phyloP scores from a whole-genome alignment of 1,139 yeast species.

The Spathaspora sp. region DNA sequence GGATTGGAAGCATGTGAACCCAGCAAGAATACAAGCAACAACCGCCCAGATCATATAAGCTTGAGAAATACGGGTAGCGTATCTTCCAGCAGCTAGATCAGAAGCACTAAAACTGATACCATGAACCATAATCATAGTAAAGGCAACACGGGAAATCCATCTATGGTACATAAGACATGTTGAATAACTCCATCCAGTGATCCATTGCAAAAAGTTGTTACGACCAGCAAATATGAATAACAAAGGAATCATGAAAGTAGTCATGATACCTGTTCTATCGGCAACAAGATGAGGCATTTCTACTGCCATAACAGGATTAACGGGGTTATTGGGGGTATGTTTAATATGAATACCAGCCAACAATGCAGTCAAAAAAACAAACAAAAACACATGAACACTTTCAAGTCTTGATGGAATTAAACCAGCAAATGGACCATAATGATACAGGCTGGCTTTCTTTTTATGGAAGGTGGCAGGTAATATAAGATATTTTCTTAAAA shows the following conservation, averaged over 20 bases:
- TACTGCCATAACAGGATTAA: constrained; percentile 15
- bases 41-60: constrained; percentile 50
- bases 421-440: constrained; percentile 17
- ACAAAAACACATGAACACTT: constrained; percentile 30
- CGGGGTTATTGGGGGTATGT: constrained; percentile 22
- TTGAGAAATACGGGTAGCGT: constrained; percentile 14
- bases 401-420: constrained; percentile 30
- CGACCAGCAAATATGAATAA: constrained; percentile 33
- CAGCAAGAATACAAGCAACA: constrained; percentile 32
- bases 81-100: constrained; percentile 14
- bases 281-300: constrained; percentile 21
- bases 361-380: constrained; percentile 45
- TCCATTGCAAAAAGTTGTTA: constrained; percentile 32
- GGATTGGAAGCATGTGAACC: constrained; percentile 34
- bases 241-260: constrained; percentile 24
- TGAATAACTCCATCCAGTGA: constrained; percentile 30
- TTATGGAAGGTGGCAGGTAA: constrained; percentile 30
- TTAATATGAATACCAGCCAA: constrained; percentile 26
- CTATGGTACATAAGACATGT: constrained; percentile 31
- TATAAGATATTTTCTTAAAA: constrained; percentile 26
- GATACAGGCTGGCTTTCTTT: constrained; percentile 17
- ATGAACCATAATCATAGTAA: constrained; percentile 23
- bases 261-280: constrained; percentile 32
- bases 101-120: constrained; percentile 22
- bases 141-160: constrained; percentile 29